phyloP scores from a whole-genome alignment of 2,329 filamentous ascomycete species.

The Diplodia corticola region DNA sequence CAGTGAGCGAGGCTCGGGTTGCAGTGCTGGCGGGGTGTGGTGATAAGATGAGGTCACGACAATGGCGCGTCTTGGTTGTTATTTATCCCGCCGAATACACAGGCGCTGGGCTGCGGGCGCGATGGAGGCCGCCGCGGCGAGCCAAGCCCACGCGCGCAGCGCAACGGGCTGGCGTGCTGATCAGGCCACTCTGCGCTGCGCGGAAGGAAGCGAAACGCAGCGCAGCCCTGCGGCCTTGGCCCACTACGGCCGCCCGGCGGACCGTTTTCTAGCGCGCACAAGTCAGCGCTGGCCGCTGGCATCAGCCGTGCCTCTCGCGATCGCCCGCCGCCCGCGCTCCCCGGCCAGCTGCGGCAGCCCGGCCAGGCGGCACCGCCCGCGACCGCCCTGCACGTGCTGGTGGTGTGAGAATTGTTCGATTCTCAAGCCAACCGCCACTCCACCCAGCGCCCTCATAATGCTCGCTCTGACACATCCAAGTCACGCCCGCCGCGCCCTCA shows the following conservation, averaged over 20 bases:
- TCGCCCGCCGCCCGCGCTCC: constrained; percentile 11
- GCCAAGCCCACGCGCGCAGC: neutral
- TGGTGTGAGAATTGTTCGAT: constrained; percentile 18
- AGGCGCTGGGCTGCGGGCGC: neutral
- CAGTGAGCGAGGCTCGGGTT: neutral
- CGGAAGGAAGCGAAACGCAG: constrained; percentile 4
- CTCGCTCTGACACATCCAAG: constrained; percentile 2
- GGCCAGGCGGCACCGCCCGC: neutral
- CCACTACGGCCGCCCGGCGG: neutral
- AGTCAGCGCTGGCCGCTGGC: neutral
- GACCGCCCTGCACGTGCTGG: constrained; percentile 12
- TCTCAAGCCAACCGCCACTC: constrained; percentile 14
- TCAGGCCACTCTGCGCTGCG: constrained; percentile 18
- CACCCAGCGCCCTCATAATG: constrained; percentile 2
- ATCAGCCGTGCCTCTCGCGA: constrained; percentile 18
- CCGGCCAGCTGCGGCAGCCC: neutral
- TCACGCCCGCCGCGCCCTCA: neutral
- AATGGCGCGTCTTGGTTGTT: constrained; percentile 19
- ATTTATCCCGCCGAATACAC: constrained; percentile 15
- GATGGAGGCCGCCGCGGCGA: neutral
- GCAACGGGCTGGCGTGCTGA: constrained; percentile 20
- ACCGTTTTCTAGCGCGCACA: constrained; percentile 12
- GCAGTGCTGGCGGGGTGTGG: constrained; percentile 13
- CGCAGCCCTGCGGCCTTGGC: constrained; percentile 4
- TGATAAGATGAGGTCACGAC: constrained; percentile 22